phyloP scores from a whole-genome alignment of 2,329 filamentous ascomycete genomes.

The Exophiala viscosa region DNA sequence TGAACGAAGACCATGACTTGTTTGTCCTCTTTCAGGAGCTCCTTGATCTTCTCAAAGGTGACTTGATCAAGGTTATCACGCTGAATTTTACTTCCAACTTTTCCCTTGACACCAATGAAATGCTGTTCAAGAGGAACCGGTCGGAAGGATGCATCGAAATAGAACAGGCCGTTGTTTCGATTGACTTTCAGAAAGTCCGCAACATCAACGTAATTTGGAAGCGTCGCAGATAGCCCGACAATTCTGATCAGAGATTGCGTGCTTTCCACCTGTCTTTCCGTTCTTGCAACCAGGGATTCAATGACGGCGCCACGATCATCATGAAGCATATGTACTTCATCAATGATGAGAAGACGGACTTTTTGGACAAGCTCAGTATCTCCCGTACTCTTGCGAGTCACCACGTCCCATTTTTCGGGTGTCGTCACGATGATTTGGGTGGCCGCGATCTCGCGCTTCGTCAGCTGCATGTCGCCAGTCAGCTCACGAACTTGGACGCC shows the following conservation, averaged over 20 bases:
- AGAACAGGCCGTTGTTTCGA: conserved; percentile 86
- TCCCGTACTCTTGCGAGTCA: conserved; percentile 93
- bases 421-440: conserved; percentile 99
- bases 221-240: conserved; percentile 86
- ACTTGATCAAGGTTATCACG: conserved; percentile 84
- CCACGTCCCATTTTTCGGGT: conserved; percentile 98
- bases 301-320: conserved; percentile 95
- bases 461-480: conserved; percentile 98
- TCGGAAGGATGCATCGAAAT: conserved; percentile 93
- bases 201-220: conserved; percentile 95
- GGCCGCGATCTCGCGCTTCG: conserved; percentile 89
- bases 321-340: conserved; percentile 99
- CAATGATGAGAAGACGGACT: conserved; percentile 90
- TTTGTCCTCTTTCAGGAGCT: conserved; percentile 88
- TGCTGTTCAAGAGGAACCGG: conserved; percentile 96
- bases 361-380: conserved; percentile 98
- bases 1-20: conserved; percentile 99
- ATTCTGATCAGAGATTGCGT: conserved; percentile 97
- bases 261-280: conserved; percentile 93
- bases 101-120: conserved; percentile 94
- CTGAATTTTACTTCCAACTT: conserved; percentile 73
- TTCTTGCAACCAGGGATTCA: conserved; percentile 91
- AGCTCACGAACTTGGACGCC: conserved; percentile 88
- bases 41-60: conserved; percentile 88
- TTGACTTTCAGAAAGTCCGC: conserved; percentile 97